Evolutionary conservation across 1,139 yeast species (phyloP).

Genomic region (Yamadazyma pseudoaaseri): DNA sequence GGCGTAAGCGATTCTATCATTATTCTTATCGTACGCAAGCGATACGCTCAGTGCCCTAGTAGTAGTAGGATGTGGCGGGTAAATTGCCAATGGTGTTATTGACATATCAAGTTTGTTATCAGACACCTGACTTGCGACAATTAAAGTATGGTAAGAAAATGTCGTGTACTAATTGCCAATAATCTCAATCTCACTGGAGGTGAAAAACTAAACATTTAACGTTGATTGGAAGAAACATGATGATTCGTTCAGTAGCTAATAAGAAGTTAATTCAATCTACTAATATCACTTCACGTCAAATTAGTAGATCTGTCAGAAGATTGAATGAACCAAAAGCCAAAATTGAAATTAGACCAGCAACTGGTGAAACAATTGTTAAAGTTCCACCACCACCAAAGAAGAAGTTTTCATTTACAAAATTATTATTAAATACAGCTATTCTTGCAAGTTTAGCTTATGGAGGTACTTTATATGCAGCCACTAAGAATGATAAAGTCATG

Average conservation of each 20-base stretch:
- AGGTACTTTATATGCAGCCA: slow-evolving; percentile 41
- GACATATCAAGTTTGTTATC: slow-evolving; percentile 5
- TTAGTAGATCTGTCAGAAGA: slow-evolving; percentile 1
- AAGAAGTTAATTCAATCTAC: background rate
- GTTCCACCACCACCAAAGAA: slow-evolving; percentile 20
- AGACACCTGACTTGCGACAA: too few relatives aligned
- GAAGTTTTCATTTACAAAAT: slow-evolving; percentile 31
- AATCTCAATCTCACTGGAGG: background rate
- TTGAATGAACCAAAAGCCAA: slow-evolving; percentile 4
- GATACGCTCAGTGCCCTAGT: slow-evolving; percentile 68
- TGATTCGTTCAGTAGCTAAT: slow-evolving; percentile 3
- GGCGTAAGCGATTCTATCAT: slow-evolving; percentile 75
- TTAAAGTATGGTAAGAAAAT: too few relatives aligned
- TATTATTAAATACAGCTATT: slow-evolving; percentile 32
- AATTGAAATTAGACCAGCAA: slow-evolving; percentile 2
- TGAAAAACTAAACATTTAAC: slow-evolving; percentile 2
- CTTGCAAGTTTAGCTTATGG: slow-evolving; percentile 35
- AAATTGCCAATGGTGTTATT: slow-evolving; percentile 18
- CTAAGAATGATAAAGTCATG: slow-evolving; percentile 45
- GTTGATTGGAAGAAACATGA: slow-evolving; percentile 8
- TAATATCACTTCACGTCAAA: slow-evolving; percentile 1
- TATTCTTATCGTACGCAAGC: slow-evolving; percentile 66
- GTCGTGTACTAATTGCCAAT: background rate
- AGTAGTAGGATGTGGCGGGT: slow-evolving; percentile 76
- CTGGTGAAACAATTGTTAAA: slow-evolving; percentile 3